phyloP scores from a whole-genome alignment of 495 filamentous ascomycete species.

The Opeltia flavorubescens region DNA sequence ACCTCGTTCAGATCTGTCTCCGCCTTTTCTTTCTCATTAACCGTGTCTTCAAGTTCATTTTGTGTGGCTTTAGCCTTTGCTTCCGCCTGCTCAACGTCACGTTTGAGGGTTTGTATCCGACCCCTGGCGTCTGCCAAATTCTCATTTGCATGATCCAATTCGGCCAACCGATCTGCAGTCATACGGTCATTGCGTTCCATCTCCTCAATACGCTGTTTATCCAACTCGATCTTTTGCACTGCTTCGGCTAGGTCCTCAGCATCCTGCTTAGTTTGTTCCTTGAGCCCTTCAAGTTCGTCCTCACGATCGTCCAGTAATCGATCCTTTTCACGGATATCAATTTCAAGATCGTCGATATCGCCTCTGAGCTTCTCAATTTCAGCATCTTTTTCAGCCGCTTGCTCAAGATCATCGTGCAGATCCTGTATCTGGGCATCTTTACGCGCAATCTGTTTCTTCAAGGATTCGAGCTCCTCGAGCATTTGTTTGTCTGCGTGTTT shows the following conservation, averaged over 20 bases:
- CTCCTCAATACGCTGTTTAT: conserved; percentile 42
- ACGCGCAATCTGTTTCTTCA: conserved; percentile 42
- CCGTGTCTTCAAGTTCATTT: conserved; percentile 15
- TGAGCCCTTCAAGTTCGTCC: conserved; percentile 47
- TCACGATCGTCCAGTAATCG: conserved; percentile 48
- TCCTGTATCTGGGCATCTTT: conserved; percentile 38
- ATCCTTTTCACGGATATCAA: conserved; percentile 51
- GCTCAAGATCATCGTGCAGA: conserved; percentile 29
- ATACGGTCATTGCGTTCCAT: conserved; percentile 36
- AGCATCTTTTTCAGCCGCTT: conserved; percentile 33
- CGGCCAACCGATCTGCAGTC: conserved; percentile 34
- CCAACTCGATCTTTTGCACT: conserved; percentile 37
- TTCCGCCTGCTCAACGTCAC: conserved; percentile 22
- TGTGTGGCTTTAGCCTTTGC: neutral
- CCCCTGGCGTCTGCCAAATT: conserved; percentile 48
- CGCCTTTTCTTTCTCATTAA: neutral
- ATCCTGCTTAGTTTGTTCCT: conserved; percentile 39
- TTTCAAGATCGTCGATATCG: conserved; percentile 54
- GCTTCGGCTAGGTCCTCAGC: conserved; percentile 36
- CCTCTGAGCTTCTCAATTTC: conserved; percentile 49
- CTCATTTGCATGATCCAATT: conserved; percentile 42
- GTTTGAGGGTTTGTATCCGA: conserved; percentile 38
- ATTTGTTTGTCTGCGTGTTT: conserved; percentile 54
- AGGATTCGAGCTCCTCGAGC: conserved; percentile 44
- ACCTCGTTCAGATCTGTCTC: conserved; percentile 10